Evolutionary conservation across 208 protist genomes (phyloP), one percentile per base, ranked within the genome.

Genomic region (Acanthamoeba castellanii): DNA sequence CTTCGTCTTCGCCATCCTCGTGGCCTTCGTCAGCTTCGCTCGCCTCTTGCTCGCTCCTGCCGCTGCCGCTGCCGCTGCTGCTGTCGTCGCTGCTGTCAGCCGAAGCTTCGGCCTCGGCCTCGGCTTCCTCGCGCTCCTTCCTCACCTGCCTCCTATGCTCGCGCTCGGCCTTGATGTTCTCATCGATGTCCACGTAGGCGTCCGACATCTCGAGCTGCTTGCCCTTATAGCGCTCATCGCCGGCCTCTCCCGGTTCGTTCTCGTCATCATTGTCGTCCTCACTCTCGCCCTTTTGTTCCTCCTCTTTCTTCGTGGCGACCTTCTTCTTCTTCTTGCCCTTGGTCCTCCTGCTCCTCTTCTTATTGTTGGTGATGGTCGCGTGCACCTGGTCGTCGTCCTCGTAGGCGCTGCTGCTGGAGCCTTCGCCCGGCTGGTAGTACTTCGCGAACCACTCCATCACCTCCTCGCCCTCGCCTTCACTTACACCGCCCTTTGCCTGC

Each of bases 321-420:
- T 72, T 20, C 64, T 27, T 72, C 64, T 27, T 72, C 64, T 22
- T 72, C 22, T 34, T 14, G 22, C 25, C 25, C 9, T 13, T 32
- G 30, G 9, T 72, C 18, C 25, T 32, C 64, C 25, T 72, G 7
- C 4, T 72, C 64, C 4, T 27, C 9, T 72, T 72, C 52, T 57
- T 57, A 7, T 57, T 57, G 74, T 37, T 25, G 42, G 3, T 20
- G 30, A 82, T 3, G 30, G 25, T 30, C 13, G 74, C 74, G 13
- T 82, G 25, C 25, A 82, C 74, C 18, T 52, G 30, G 32, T 37
- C 74, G n/a, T 85, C 45, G 76, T 85, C 76, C 76, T 85, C 76
- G 76, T 85, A 85, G 25, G 45, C 76, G 47, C 47, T 50, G 11
- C 76, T 34, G 14, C 20, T 42, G 11, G 52, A 57, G 52, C 16